Evolutionary conservation across 257 asterid genomes (phyloP).

Genomic region (Catharanthus roseus): DNA sequence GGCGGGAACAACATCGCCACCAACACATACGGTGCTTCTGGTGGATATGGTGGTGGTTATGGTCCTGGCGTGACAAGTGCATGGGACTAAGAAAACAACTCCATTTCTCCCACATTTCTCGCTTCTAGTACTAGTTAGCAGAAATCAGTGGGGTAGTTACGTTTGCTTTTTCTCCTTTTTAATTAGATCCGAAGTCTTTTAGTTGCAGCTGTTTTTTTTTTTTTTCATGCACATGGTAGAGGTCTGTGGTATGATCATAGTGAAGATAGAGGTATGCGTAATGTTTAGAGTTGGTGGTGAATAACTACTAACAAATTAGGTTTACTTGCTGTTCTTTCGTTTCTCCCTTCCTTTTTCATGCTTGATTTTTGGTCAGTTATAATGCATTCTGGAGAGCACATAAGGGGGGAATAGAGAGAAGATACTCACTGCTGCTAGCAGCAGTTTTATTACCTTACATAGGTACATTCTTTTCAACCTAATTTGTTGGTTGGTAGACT

Average conservation of each 20-base stretch:
- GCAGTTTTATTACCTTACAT: conserved; percentile 23
- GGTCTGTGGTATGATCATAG: conserved; percentile 25
- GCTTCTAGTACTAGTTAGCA: conserved; percentile 13
- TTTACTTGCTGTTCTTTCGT: conserved; percentile 19
- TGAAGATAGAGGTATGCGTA: conserved; percentile 13
- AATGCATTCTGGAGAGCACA: conserved; percentile 13
- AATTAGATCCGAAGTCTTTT: conserved; percentile 17
- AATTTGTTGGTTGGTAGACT: conserved; percentile 33
- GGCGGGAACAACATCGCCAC: conserved; percentile 35
- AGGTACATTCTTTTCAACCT: conserved; percentile 22
- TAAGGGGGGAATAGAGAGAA: conserved; percentile 25
- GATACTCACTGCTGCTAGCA: conserved; percentile 29
- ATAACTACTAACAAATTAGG: conserved; percentile 35
- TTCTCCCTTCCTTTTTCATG: conserved; percentile 17
- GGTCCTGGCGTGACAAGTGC: conserved; percentile 66
- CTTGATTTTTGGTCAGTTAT: conserved; percentile 12
- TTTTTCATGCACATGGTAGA: conserved; percentile 23
- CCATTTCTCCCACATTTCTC: background rate
- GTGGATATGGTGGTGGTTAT: conserved; percentile 49
- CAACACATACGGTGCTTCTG: conserved; percentile 28
- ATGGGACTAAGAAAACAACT: conserved; percentile 52
- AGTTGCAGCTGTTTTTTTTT: conserved; percentile 17
- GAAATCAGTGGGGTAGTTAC: conserved; percentile 13
- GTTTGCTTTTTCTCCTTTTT: conserved; percentile 1
- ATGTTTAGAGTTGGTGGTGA: conserved; percentile 26